Evolutionary conservation across 2,329 filamentous ascomycete genomes (phyloP).

Genomic region (Diplodia seriata): DNA sequence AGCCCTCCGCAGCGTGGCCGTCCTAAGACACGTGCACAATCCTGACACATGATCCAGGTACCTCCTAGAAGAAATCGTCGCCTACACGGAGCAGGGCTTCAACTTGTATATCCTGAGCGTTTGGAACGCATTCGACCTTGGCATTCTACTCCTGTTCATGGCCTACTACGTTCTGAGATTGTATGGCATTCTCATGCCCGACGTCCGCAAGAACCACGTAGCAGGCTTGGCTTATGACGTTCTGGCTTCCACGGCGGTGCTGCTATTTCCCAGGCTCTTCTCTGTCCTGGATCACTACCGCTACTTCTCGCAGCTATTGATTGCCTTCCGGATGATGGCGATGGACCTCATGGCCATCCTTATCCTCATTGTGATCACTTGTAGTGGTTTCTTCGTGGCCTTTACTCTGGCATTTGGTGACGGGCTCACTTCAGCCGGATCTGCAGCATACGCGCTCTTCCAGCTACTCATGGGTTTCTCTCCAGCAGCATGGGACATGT

Average conservation of each 20-base stretch:
- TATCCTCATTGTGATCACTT: constrained; percentile 82
- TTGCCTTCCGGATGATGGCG: constrained; percentile 93
- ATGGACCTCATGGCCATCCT: constrained; percentile 86
- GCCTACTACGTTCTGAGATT: constrained; percentile 89
- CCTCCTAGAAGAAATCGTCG: constrained; percentile 94
- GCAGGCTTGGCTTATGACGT: constrained; percentile 91
- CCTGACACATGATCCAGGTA: constrained; percentile 56
- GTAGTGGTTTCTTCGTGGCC: constrained; percentile 94
- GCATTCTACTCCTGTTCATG: constrained; percentile 83
- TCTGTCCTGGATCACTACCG: constrained; percentile 93
- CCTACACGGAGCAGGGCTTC: constrained; percentile 88
- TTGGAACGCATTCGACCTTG: constrained; percentile 95
- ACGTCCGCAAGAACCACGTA: constrained; percentile 70
- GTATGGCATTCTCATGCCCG: constrained; percentile 84
- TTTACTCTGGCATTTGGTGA: constrained; percentile 82
- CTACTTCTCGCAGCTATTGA: constrained; percentile 93
- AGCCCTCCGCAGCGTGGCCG: neutral
- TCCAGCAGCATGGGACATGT: constrained; percentile 89
- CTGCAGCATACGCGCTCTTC: constrained; percentile 88
- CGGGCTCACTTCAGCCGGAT: constrained; percentile 68
- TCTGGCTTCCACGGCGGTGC: constrained; percentile 86
- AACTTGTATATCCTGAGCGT: constrained; percentile 97
- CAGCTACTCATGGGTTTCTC: constrained; percentile 97
- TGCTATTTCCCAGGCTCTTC: constrained; percentile 89
- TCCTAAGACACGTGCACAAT: neutral